These are phyloP conservation scores for Rostrohypoxylon terebratum DNA, from an alignment of 495 filamentous ascomycete genomes.

Conservation along the genomic window DNA sequence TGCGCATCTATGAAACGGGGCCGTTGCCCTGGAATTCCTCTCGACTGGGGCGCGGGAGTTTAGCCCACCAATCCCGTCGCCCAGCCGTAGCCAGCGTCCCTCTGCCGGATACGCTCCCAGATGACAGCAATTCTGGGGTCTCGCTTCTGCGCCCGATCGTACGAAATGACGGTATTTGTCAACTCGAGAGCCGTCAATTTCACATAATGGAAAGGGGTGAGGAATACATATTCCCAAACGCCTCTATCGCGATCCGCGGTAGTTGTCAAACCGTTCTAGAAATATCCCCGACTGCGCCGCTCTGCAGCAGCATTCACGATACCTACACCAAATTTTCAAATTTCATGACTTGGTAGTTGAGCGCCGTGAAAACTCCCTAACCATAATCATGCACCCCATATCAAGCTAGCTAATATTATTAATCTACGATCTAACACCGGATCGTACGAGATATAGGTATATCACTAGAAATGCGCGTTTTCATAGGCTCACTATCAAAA, in stretches of 20 bases:
- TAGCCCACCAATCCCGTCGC: slow-evolving; percentile 41
- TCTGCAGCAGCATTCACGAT: slow-evolving; percentile 15
- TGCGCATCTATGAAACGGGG: slow-evolving; percentile 34
- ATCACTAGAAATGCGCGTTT: slow-evolving; percentile 9
- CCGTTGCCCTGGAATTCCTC: slow-evolving; percentile 21
- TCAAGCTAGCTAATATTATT: neutral
- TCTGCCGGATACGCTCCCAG: slow-evolving; percentile 22
- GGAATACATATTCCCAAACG: slow-evolving; percentile 19
- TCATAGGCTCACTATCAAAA: neutral
- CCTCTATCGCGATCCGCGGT: neutral
- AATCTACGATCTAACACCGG: slow-evolving; percentile 5
- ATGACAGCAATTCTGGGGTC: slow-evolving; percentile 39
- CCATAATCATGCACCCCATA: slow-evolving; percentile 18
- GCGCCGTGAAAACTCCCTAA: neutral
- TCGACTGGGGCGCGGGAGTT: slow-evolving; percentile 15
- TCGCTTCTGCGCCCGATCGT: slow-evolving; percentile 25
- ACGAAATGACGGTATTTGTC: slow-evolving; percentile 15
- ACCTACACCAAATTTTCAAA: neutral
- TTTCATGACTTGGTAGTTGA: slow-evolving; percentile 6
- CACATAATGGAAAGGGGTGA: slow-evolving; percentile 11
- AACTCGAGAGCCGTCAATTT: slow-evolving; percentile 7
- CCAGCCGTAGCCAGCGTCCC: slow-evolving; percentile 15
- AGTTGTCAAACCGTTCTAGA: slow-evolving; percentile 22
- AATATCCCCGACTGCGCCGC: slow-evolving; percentile 33
- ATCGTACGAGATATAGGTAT: neutral